Evolutionary conservation across 2,329 filamentous ascomycete genomes (phyloP), one percentile per base, ranked within the genome.

Genomic region (Ophiosphaerella narmari): DNA sequence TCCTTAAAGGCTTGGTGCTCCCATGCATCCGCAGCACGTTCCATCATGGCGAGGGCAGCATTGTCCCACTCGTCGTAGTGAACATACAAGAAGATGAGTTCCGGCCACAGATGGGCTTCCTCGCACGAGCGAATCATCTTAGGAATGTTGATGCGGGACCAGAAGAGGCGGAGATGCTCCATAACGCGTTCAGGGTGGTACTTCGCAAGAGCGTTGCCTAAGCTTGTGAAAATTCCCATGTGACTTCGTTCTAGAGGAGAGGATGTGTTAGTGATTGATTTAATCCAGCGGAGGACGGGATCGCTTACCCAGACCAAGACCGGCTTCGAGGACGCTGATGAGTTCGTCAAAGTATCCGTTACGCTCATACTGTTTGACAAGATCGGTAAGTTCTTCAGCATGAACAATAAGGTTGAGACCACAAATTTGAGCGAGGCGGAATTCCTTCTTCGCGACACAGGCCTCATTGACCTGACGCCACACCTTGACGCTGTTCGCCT

Each of bases 1-100:
- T 99, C 95, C 82, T 99, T 99, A 86, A 99, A 99, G 41, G 95
- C 94, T 74, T 97, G 91, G 78, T 99, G 94, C 75, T 99, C 95
- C 94, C 94, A 99, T 1, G 94, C 92, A 80, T 97, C 95, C 60
- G 95, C 88, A 11, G 94, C 90, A 63, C 91, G 90, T 80, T 99
- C 94, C 85, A 99, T 99, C 80, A 99, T 96, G 14, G 94, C 91
- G 46, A 99, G 83, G 40, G 92, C 91, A 38, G 94, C 94, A 69
- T 99, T 97, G 76, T 99, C 95, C 75, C 89, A 97, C 73, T 99
- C 95, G 61, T 99, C 95, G 68, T 97, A 97, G 77, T 99, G 94
- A 73, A 90, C 91, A 81, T 97, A 97, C 63, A 96, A 84, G 85
- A 99, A 99, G 46, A 99, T 91, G 56, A 99, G 81, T 77, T 99